Conservation (phyloP, 208 protist species). For the Borovskyia barvae region DNA sequence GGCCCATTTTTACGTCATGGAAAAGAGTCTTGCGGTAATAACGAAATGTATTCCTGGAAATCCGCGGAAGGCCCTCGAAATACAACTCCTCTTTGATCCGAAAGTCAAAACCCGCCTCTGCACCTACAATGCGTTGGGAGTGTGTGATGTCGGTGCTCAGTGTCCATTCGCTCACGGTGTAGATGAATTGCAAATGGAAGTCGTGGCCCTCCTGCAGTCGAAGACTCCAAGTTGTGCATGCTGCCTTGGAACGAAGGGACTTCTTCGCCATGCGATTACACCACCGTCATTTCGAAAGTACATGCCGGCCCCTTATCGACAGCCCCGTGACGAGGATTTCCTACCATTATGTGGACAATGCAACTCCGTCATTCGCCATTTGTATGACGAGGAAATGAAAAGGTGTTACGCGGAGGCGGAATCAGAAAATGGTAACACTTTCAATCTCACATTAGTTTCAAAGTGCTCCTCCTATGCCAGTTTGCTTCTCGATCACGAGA, state of each 20-base stretch:
- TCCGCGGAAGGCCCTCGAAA: conserved; percentile 28
- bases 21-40: conserved; percentile 36
- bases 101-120: conserved; percentile 45
- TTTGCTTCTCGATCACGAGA: conserved; percentile 13
- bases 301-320: conserved; percentile 18
- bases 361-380: conserved; percentile 22
- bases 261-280: conserved; percentile 37
- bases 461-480: conserved; percentile 37
- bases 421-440: background rate
- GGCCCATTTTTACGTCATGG: conserved; percentile 46
- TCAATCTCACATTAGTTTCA: conserved; percentile 3
- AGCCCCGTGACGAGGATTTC: conserved; percentile 25
- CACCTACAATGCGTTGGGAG: conserved; percentile 29
- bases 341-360: conserved; percentile 37
- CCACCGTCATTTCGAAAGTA: conserved; percentile 42
- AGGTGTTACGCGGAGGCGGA: conserved; percentile 24
- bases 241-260: conserved; percentile 30
- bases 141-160: conserved; percentile 28
- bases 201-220: conserved; percentile 17
- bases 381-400: conserved; percentile 32
- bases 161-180: conserved; percentile 61
- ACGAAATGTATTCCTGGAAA: conserved; percentile 15
- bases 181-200: conserved; percentile 31
- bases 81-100: conserved; percentile 47
- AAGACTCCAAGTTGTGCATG: conserved; percentile 27